phyloP scores from a whole-genome alignment of 2,329 filamentous ascomycete genomes.

The Beauveria sp. region DNA sequence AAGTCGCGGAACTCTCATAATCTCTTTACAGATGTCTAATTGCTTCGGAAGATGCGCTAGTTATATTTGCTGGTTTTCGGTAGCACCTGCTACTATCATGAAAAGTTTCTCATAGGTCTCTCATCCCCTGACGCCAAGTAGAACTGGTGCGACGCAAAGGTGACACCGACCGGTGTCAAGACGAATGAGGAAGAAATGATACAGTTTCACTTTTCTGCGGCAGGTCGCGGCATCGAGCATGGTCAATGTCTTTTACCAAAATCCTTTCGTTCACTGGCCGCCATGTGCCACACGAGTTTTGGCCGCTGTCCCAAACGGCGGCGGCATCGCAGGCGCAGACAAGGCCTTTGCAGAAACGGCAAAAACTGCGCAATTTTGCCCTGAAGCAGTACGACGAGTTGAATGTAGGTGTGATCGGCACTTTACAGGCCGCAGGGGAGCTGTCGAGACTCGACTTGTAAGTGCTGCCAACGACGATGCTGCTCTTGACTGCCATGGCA shows the following conservation, averaged over 20 bases:
- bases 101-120: neutral
- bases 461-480: neutral
- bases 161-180: neutral
- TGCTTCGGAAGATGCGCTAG: neutral
- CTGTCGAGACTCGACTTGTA: neutral
- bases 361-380: neutral
- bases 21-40: neutral
- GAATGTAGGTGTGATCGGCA: neutral
- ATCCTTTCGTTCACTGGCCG: conserved; percentile 1
- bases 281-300: neutral
- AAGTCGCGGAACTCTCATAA: neutral
- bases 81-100: neutral
- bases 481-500: neutral
- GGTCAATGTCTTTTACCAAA: neutral
- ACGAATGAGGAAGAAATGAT: neutral
- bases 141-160: neutral
- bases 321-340: neutral
- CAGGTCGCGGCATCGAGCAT: neutral
- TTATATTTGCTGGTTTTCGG: neutral
- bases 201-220: neutral
- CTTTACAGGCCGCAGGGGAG: neutral
- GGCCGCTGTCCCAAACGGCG: neutral
- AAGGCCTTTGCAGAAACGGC: neutral
- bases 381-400: conserved; percentile 3
- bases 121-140: neutral